phyloP scores from a whole-genome alignment of 805 yeast genomes.

The Candida easanensis region DNA sequence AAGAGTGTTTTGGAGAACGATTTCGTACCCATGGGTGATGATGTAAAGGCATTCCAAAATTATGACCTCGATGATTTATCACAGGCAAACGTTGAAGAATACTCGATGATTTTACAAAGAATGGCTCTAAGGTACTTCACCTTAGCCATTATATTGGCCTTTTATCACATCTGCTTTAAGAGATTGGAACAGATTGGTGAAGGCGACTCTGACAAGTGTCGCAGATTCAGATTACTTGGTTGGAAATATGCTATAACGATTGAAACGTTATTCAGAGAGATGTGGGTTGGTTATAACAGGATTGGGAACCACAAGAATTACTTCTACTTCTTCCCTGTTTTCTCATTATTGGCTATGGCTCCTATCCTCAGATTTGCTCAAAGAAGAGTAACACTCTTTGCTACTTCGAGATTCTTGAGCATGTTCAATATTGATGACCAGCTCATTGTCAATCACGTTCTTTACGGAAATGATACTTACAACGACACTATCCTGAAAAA shows the following conservation, averaged over 20 bases:
- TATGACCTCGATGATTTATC: conserved; percentile 12
- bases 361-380: conserved; percentile 19
- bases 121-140: conserved; percentile 12
- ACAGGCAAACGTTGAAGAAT: conserved; percentile 6
- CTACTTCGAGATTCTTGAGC: conserved; percentile 9
- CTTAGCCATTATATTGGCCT: conserved; percentile 9
- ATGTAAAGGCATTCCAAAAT: conserved; percentile 5
- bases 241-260: conserved; percentile 16
- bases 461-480: conserved; percentile 12
- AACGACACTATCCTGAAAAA: background rate
- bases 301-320: conserved; percentile 11
- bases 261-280: conserved; percentile 12
- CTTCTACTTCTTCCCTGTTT: conserved; percentile 10
- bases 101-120: conserved; percentile 12
- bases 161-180: conserved; percentile 16
- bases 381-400: conserved; percentile 15
- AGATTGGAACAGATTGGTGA: conserved; percentile 18
- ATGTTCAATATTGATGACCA: conserved; percentile 14
- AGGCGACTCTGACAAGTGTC: conserved; percentile 3
- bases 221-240: conserved; percentile 8
- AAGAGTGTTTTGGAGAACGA: conserved; percentile 12
- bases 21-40: conserved; percentile 8
- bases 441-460: conserved; percentile 13
- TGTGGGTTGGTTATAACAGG: conserved; percentile 16
- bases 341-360: conserved; percentile 14